Conservation (phyloP, 2,329 filamentous ascomycete species). For the Nemania diffusa region DNA sequence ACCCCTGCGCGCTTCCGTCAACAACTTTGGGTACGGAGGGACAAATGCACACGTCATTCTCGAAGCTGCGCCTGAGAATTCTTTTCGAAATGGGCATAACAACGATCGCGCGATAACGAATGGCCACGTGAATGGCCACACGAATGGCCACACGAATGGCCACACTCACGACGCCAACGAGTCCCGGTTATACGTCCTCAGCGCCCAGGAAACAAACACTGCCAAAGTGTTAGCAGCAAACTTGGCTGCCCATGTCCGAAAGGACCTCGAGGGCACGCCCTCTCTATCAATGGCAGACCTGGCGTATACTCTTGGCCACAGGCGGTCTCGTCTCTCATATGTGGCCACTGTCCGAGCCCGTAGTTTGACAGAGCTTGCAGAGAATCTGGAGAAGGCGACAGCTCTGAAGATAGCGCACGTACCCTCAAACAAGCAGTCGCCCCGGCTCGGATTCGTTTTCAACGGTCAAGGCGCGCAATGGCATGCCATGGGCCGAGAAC, state of each 20-base stretch:
- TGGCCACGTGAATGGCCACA: no score
- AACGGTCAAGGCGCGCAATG: conserved; percentile 41
- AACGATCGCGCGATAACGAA: no score
- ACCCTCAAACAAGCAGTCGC: neutral
- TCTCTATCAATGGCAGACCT: conserved; percentile 1
- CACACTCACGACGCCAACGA: no score
- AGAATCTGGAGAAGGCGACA: conserved; percentile 5
- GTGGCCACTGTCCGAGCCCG: neutral
- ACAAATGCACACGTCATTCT: conserved; percentile 50
- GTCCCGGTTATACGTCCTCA: no score
- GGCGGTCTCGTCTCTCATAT: conserved; percentile 2
- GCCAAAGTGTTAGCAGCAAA: no score
- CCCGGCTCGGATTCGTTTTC: conserved; percentile 31
- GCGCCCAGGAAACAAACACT: no score
- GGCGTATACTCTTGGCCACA: conserved; percentile 24
- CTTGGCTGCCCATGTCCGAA: no score
- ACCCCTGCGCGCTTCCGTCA: conserved; percentile 46
- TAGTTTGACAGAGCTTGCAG: conserved; percentile 1
- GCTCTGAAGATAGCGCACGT: no score
- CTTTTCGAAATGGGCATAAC: no score
- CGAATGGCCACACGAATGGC: no score
- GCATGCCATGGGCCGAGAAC: conserved; percentile 38
- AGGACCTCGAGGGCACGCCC: neutral
- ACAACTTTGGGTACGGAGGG: conserved; percentile 53
- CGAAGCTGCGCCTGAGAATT: no score